Base-by-base conservation (phyloP, 169 alveolate genomes). In the Plasmodium cynomolgi region DNA sequence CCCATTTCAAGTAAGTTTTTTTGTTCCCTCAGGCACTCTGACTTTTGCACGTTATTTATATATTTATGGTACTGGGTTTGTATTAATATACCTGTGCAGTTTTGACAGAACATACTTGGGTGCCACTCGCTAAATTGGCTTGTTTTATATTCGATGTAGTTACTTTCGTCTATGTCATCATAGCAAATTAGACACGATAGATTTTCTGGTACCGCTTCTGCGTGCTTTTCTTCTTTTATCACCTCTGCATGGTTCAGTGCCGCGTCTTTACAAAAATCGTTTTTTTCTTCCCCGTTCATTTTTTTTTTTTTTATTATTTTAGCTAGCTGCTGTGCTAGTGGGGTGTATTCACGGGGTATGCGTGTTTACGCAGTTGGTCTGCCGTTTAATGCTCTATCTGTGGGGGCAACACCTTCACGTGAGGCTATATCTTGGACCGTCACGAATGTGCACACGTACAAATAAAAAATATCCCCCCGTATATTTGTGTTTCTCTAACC, bases 21-120 rank as follows among this genome's bases (percentile, higher is more conserved):
- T 81, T 96, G 98, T 82, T 96, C 97, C 56, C 95, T 92, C 54
- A 92, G 93, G 68, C 98, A 97, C 26, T 94, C 96, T 9, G 98
- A 90, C 74, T 95, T 93, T 41, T 92, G 95, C 2, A 97, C 96
- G 31, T 84, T 91, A 84, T 96, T 96, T 84, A 96, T 92, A 83
- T 96, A 97, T 56, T 96, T 82, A 74, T 96, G 81, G 93, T 91
- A 97, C 94, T 97, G 98, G 26, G 94, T 90, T 44, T 95, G 77
- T 86, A 93, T 92, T 91, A 95, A 84, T 34, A 88, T 77, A 39
- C 50, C 93, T 50, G 95, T 95, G 56, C 97, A 95, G 23, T 83
- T 95, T 31, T 84, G 31, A 37, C 97, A 95, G 47, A 95, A 93
- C 95, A 37, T 58, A 23, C 96, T 84, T n/a, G 81, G 94, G 71